phyloP scores from a whole-genome alignment of 2,329 filamentous ascomycete species.

The Mollisia scopiformis region DNA sequence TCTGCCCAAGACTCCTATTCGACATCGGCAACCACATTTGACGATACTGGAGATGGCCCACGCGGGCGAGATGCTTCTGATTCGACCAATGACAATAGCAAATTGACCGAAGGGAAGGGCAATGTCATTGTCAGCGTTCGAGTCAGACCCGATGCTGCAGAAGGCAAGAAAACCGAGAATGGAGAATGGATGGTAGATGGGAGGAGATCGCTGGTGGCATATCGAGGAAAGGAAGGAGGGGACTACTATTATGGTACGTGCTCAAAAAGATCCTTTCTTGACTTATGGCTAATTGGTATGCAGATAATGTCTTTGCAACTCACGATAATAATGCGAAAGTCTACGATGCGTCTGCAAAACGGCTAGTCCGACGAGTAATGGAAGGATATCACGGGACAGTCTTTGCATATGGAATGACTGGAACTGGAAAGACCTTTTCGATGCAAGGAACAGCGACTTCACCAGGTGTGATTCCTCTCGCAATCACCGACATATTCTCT shows the following conservation, averaged over 20 bases:
- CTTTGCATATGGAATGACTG: constrained; percentile 98
- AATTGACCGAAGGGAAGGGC: constrained; percentile 73
- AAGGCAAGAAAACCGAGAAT: constrained; percentile 58
- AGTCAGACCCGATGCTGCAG: constrained; percentile 80
- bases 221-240: constrained; percentile 85
- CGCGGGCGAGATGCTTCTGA: constrained; percentile 36
- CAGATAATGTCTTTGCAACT: constrained; percentile 95
- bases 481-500: constrained; percentile 98
- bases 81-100: constrained; percentile 41
- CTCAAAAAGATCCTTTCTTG: not conserved
- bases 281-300: constrained; percentile 24
- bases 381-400: constrained; percentile 98
- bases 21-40: constrained; percentile 86
- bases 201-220: constrained; percentile 78
- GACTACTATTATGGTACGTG: constrained; percentile 86
- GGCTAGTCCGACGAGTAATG: constrained; percentile 94
- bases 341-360: constrained; percentile 92
- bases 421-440: constrained; percentile 97
- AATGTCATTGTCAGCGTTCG: constrained; percentile 96
- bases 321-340: constrained; percentile 94
- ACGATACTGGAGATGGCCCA: constrained; percentile 69
- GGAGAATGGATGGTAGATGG: constrained; percentile 93
- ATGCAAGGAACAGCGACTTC: constrained; percentile 98
- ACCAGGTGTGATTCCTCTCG: constrained; percentile 93
- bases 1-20: constrained; percentile 93